Conservation (phyloP, 1,139 yeast genomes). For the Pneumocystis jirovecii region DNA sequence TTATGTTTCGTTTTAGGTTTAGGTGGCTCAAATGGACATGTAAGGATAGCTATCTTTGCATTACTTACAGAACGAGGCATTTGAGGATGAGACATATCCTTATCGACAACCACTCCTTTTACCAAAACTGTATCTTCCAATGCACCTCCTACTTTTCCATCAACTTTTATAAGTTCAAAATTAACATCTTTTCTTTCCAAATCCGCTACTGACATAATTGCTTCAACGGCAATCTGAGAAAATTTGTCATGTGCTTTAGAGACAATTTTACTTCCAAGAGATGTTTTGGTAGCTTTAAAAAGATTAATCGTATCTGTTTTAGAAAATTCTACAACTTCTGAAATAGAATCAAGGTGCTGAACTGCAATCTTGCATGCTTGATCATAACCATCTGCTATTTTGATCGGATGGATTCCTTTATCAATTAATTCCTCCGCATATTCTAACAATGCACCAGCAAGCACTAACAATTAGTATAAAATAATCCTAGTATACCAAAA, state of each 20-base stretch:
- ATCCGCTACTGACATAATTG: constrained; percentile 86
- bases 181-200: constrained; percentile 86
- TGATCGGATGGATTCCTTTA: constrained; percentile 93
- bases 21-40: constrained; percentile 99
- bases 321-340: constrained; percentile 41
- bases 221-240: constrained; percentile 94
- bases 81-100: constrained; percentile 96
- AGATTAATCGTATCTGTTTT: constrained; percentile 28
- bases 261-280: constrained; percentile 89
- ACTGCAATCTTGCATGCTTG: constrained; percentile 91
- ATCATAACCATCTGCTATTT: constrained; percentile 93
- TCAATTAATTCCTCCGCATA: constrained; percentile 90
- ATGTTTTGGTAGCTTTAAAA: constrained; percentile 83
- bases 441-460: constrained; percentile 86
- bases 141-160: constrained; percentile 91
- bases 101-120: constrained; percentile 83
- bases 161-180: constrained; percentile 87
- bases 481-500: not conserved
- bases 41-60: constrained; percentile 82
- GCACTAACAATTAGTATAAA: constrained; percentile 28
- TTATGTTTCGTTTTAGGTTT: constrained; percentile 98
- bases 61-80: constrained; percentile 75
- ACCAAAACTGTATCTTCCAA: constrained; percentile 72
- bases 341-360: constrained; percentile 53
- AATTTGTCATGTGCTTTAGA: constrained; percentile 86